Percentiles rank a stretch among this genome's conserved stretches.
Conservation (phyloP, 306 rosid genomes). For the peach (Prunus persica) region DNA sequence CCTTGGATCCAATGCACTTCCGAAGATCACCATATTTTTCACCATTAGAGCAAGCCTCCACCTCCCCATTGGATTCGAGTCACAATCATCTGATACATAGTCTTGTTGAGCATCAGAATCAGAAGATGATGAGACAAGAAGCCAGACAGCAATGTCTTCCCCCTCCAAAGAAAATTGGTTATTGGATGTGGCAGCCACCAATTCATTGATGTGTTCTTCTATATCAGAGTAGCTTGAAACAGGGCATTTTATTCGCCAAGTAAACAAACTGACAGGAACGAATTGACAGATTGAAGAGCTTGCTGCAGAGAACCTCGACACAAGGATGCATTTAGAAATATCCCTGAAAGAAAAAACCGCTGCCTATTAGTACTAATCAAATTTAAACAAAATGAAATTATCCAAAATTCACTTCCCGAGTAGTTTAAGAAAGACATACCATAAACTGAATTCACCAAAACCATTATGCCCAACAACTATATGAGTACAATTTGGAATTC, state of each 20-base stretch:
- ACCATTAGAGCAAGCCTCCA: constrained; percentile 77
- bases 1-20: constrained; percentile 75
- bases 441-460: constrained; percentile 73
- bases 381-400: constrained; percentile 6
- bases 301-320: constrained; percentile 60
- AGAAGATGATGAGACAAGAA: constrained; percentile 58
- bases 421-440: constrained; percentile 46
- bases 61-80: constrained; percentile 37
- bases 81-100: constrained; percentile 31
- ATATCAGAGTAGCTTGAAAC: constrained; percentile 34
- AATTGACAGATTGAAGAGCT: constrained; percentile 52
- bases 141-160: constrained; percentile 65
- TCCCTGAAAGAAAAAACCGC: constrained; percentile 57
- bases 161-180: constrained; percentile 33
- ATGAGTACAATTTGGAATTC: constrained; percentile 58
- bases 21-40: constrained; percentile 53
- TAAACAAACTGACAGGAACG: constrained; percentile 59
- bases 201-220: constrained; percentile 41
- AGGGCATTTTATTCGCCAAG: constrained; percentile 38
- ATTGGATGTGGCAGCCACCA: constrained; percentile 51
- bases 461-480: constrained; percentile 64
- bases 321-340: constrained; percentile 46
- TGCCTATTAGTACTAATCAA: constrained; percentile 24
- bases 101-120: constrained; percentile 35
- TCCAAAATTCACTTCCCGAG: not conserved